Evolutionary conservation across 495 filamentous ascomycete genomes (phyloP), one percentile per base, ranked within the genome.

Genomic region (Penicillium psychrofluorescens): DNA sequence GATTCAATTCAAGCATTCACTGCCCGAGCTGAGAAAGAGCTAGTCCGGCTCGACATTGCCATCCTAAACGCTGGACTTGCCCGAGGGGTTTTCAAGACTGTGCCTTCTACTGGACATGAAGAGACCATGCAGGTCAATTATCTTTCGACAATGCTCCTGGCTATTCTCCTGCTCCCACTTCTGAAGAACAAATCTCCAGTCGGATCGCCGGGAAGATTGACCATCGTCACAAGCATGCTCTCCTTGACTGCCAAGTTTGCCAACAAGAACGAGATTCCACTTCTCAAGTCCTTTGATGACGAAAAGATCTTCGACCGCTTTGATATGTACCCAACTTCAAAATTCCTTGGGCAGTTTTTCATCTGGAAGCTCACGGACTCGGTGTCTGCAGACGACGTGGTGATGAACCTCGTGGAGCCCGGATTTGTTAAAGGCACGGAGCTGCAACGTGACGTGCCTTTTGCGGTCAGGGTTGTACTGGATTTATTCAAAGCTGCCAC

Each of bases 61-160:
- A 62, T 80, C 15, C 67, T 79, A 34, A 81, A 81, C 50, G 75
- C 75, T 8, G 78, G 75, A 6, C 6, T 74, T 8, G 29, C 29
- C n/a, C 59, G 59, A 12, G 12, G 59, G 3, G 51, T 46, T 7
- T 73, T 67, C 40, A 43, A 51, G 5, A 50, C 39, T 0, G 54
- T 54, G 11, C 34, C 50, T 0, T 44, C 32, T 6, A 78, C 75
- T 6, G 72, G 71, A 7, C 73, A 80, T 36, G 50, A 57, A 37
- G 38, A 46, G 15, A 54, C 32, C 28, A 43, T 67, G 6, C 61
- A 62, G 36, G 54, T 62, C 31, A 65, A 65, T 39, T 56, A 55
- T 36, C 57, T 79, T 8, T 71, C 68, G 7, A 79, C 70, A 0
- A 44, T 63, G 7, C 57, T 80, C 0, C 67, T 81, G 1, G 50